Evolutionary conservation across 805 yeast genomes (phyloP), one percentile per base, ranked within the genome.

Genomic region (Schwanniomyces pseudopolymorphus): DNA sequence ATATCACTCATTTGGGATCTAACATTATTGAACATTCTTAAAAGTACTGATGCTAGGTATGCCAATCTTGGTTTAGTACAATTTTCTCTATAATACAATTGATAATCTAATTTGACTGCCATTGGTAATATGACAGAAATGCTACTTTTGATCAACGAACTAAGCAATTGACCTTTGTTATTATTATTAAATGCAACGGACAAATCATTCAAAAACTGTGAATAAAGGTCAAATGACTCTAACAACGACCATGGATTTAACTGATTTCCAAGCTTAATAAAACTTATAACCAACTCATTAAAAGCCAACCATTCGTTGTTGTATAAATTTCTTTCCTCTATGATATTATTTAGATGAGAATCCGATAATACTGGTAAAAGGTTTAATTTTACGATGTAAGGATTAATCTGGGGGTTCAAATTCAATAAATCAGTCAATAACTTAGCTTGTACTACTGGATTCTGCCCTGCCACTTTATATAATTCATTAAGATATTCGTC

Each of bases 1-100:
- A 62, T 60, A 42, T 70, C 75, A 40, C 61, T 60, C 33, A 67
- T 51, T 48, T 70, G 75, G 1, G 82, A 77, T 33, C 88, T 70
- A 33, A 81, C 79, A 43, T 82, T 74, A 55, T 85, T 84, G 67
- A 84, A 84, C 24, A 82, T 63, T 54, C 77, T 79, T 42, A 85
- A 67, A 14, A 84, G 65, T 2, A 80, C 63, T 3, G 83, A 70
- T 0, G 89, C 81, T 20, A 79, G 56, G 59, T 74, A 77, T 5
- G 79, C 67, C 33, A 77, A 57, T 46, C 84, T 54, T 7, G 81
- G 81, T 43, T 66, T 68, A 44, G 64, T 26, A 57, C 67, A 49
- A 51, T 58, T 66, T 69, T 78, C 67, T 66, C 63, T 55, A 63
- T 67, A 43, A 55, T 55, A 63, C 68, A 85, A 46, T 67, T 70